Evolutionary conservation across 805 yeast species (phyloP), one percentile per base, ranked within the genome.

Genomic region (Myxozyma vanderwaltii): DNA sequence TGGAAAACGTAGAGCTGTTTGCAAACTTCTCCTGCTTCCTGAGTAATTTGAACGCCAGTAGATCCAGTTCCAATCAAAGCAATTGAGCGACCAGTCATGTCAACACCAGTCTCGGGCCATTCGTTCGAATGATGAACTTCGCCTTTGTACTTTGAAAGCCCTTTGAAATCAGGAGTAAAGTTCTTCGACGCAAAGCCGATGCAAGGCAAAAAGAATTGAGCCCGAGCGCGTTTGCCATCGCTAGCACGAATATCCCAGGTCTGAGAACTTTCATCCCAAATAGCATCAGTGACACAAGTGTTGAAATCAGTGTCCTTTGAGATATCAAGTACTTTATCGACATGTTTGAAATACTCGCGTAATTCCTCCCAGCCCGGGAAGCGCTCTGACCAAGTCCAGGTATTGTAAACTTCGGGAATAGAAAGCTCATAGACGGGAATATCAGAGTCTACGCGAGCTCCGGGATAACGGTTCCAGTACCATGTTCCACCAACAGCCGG

Each of bases 31-130:
- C 67, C 71, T 5, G 61, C 56, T 35, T 65, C 69, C 54, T 69
- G 72, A 24, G 63, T 55, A 53, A 69, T 66, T 51, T 69, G 71
- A 7, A 69, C 71, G 3, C 75, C 75, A 8, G 73, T 62, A 8
- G 75, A 65, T 17, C 75, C 75, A 21, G 70, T 71, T 2, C 75
- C 72, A 38, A 69, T 65, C n/a, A 69, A 59, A n/a, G 65, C 72
- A 36, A 64, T 58, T 17, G 56, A 40, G 43, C 64, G 62, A 12
- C 68, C 70, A 15, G 47, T 40, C 44, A 69, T 24, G 36, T 66
- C 69, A 21, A 64, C 54, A 2, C 61, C 66, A 13, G 53, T 43
- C 19, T 63, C 63, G 36, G 74, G 73, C 72, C 72, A 69, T 40
- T 59, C 60, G 12, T 58, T 53, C n/a, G 72, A 62, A 53, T 69